phyloP scores from a whole-genome alignment of 208 protist genomes.

The Trichomonas gallinae region DNA sequence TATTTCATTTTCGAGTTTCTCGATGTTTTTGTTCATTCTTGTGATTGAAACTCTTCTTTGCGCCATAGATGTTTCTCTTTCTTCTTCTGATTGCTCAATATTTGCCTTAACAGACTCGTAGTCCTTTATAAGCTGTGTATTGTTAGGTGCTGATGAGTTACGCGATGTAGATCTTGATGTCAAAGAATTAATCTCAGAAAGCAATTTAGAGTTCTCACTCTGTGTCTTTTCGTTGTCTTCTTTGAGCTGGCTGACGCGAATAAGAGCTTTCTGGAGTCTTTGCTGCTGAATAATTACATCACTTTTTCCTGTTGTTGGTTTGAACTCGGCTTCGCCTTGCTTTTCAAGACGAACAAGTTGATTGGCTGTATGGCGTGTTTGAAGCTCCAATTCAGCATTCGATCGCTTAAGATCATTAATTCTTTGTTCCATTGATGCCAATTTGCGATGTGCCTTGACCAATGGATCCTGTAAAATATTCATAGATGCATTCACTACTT shows the following conservation, averaged over 20 bases:
- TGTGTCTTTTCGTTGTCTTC: not conserved
- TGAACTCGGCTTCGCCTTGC: not conserved
- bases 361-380: slow-evolving; percentile 12
- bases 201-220: not conserved
- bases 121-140: not conserved
- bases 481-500: not conserved
- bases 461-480: not conserved
- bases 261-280: not conserved
- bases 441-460: not conserved
- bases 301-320: not conserved
- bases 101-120: not conserved
- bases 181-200: not conserved
- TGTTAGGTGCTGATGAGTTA: not conserved
- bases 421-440: not conserved
- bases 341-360: not conserved
- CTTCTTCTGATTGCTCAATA: not conserved
- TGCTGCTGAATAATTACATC: slow-evolving; percentile 5
- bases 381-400: not conserved
- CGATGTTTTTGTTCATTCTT: not conserved
- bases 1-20: not conserved
- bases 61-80: not conserved
- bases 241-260: not conserved
- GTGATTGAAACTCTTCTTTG: not conserved
- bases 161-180: not conserved
- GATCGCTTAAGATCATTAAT: not conserved